A percentile compares a stretch with the other conserved stretches of the same genome.
Evolutionary conservation across 768 basidiomycete genomes (phyloP).

Genomic region (Termitomyces sp.): DNA sequence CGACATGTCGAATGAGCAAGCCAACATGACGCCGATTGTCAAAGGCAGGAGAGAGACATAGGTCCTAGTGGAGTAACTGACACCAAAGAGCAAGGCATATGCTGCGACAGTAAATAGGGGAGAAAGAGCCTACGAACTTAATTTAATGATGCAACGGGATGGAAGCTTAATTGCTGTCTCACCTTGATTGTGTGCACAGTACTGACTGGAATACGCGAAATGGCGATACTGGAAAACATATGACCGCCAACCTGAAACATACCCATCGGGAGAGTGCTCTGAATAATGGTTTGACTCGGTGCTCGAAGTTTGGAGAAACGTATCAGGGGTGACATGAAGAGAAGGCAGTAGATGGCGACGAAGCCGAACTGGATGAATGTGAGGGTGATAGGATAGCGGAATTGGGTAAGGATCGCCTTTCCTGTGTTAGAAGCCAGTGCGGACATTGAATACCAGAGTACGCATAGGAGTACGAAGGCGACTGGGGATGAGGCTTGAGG

Average conservation of each 20-base stretch:
- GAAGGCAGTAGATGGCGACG: slow-evolving; percentile 78
- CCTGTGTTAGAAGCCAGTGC: slow-evolving; percentile 96
- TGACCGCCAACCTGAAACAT: slow-evolving; percentile 97
- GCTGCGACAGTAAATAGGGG: slow-evolving; percentile 96
- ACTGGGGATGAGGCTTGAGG: slow-evolving; percentile 27
- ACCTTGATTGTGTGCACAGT: slow-evolving; percentile 99
- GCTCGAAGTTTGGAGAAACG: slow-evolving; percentile 61
- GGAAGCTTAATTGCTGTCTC: slow-evolving; percentile 14
- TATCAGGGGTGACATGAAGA: slow-evolving; percentile 74
- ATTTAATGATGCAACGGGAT: slow-evolving; percentile 1
- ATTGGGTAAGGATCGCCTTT: slow-evolving; percentile 89
- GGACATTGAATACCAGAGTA: slow-evolving; percentile 89
- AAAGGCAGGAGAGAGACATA: slow-evolving; percentile 93
- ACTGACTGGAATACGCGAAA: slow-evolving; percentile 92
- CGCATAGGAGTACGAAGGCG: slow-evolving; percentile 74
- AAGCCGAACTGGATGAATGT: slow-evolving; percentile 98
- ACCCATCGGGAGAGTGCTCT: slow-evolving; percentile 89
- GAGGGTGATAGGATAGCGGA: slow-evolving; percentile 92
- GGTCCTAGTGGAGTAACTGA: slow-evolving; percentile 87
- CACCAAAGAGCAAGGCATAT: slow-evolving; percentile 89
- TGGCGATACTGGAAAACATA: slow-evolving; percentile 96
- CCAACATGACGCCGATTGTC: slow-evolving; percentile 95
- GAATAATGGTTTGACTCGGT: slow-evolving; percentile 70
- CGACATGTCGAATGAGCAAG: slow-evolving; percentile 89
- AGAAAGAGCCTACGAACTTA: slow-evolving; percentile 69